Conservation (phyloP, 1,284 basidiomycete species). For the Ganoderma lucidum region DNA sequence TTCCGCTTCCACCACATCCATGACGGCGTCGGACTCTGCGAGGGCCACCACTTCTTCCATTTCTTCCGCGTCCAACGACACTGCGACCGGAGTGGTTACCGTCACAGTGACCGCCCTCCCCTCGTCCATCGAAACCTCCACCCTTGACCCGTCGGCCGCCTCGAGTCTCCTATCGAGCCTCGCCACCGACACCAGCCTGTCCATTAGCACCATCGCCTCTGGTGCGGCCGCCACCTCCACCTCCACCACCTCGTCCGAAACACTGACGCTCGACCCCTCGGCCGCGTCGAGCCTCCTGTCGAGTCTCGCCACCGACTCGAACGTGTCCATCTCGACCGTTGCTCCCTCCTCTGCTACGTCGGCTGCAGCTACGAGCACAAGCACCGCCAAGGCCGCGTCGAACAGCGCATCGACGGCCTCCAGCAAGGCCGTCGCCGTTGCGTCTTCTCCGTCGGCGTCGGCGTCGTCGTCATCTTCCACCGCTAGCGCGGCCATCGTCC, state of each 20-base stretch:
- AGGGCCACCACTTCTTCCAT: not conserved
- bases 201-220: conserved; percentile 24
- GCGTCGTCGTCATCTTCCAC: not conserved
- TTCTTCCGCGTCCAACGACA: not conserved
- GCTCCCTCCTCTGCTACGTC: conserved; percentile 12
- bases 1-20: conserved; percentile 8
- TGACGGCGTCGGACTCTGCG: conserved; percentile 4
- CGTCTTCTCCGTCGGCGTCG: conserved; percentile 4
- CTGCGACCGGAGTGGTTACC: conserved; percentile 22
- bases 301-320: conserved; percentile 40
- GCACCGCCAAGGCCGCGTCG: not conserved
- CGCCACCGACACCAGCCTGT: conserved; percentile 34
- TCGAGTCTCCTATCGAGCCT: conserved; percentile 50
- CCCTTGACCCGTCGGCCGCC: conserved; percentile 51
- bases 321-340: conserved; percentile 28
- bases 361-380: not conserved
- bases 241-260: conserved; percentile 44
- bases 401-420: conserved; percentile 11
- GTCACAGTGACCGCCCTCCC: conserved; percentile 46
- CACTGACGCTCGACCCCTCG: conserved; percentile 50
- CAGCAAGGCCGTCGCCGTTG: conserved; percentile 20
- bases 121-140: conserved; percentile 48
- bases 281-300: conserved; percentile 52
- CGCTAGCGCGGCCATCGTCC: not conserved
- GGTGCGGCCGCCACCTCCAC: conserved; percentile 34